These are phyloP conservation scores for Uromyces viciae-fabae DNA, from an alignment of 1,284 basidiomycete genomes.

Conservation along the genomic window DNA sequence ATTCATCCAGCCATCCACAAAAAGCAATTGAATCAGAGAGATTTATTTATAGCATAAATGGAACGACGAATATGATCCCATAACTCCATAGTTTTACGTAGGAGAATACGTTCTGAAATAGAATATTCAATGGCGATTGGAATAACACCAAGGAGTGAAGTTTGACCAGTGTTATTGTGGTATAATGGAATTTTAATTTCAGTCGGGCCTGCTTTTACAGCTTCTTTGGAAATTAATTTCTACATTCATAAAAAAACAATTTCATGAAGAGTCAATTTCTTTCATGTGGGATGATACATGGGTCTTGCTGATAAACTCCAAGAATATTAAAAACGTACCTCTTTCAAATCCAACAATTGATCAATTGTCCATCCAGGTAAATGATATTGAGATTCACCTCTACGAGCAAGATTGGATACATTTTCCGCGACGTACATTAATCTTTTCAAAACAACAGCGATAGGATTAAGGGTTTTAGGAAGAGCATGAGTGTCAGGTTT, in stretches of 20 bases:
- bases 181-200: background rate
- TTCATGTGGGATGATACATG: too few relatives aligned
- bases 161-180: too few relatives aligned
- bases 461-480: background rate
- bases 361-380: background rate
- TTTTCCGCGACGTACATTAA: background rate
- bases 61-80: too few relatives aligned
- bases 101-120: conserved; percentile 17
- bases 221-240: background rate
- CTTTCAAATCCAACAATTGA: conserved; percentile 6
- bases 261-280: background rate
- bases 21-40: too few relatives aligned
- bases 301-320: background rate
- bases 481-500: background rate
- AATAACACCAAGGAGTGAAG: background rate
- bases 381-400: background rate
- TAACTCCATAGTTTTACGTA: too few relatives aligned
- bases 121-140: conserved; percentile 23
- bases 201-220: too few relatives aligned
- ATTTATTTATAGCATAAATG: too few relatives aligned
- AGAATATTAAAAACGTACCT: conserved; percentile 3
- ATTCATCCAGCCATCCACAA: too few relatives aligned
- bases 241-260: background rate
- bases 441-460: background rate
- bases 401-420: background rate